These are phyloP conservation scores for Chenopodium berlandieri DNA, from an alignment of 148 eudicot genomes.

Conservation along the genomic window DNA sequence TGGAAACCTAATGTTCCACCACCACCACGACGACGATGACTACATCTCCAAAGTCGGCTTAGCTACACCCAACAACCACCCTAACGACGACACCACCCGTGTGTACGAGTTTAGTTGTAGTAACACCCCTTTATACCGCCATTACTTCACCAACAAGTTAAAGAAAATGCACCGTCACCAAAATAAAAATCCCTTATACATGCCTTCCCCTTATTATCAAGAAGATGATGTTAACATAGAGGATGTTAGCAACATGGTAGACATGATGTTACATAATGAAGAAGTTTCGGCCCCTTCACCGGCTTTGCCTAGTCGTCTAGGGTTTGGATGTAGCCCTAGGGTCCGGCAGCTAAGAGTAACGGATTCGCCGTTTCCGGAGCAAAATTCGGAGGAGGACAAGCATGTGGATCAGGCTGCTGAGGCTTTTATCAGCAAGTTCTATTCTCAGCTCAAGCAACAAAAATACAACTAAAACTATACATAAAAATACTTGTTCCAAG, in stretches of 20 bases:
- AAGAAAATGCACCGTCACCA: not conserved
- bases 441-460: slow-evolving; percentile 51
- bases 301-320: slow-evolving; percentile 48
- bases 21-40: not conserved
- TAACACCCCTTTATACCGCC: slow-evolving; percentile 45
- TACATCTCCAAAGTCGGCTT: slow-evolving; percentile 2
- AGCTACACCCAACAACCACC: not conserved
- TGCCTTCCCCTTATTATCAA: not conserved
- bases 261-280: slow-evolving; percentile 32
- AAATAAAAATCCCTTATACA: not conserved
- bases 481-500: not conserved
- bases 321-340: slow-evolving; percentile 49
- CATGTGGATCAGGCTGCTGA: slow-evolving; percentile 69
- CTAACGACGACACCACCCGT: not conserved
- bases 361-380: slow-evolving; percentile 65
- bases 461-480: slow-evolving; percentile 5
- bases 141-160: slow-evolving; percentile 24
- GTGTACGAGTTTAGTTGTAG: slow-evolving; percentile 92
- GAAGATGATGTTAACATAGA: slow-evolving; percentile 8
- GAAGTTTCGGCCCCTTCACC: slow-evolving; percentile 32
- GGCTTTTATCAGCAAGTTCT: slow-evolving; percentile 62
- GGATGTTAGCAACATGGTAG: slow-evolving; percentile 32
- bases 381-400: slow-evolving; percentile 30
- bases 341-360: slow-evolving; percentile 65
- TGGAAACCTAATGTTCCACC: slow-evolving; percentile 49